Base-by-base conservation (phyloP, 805 yeast genomes). In the Cyberlindnera japonica region DNA sequence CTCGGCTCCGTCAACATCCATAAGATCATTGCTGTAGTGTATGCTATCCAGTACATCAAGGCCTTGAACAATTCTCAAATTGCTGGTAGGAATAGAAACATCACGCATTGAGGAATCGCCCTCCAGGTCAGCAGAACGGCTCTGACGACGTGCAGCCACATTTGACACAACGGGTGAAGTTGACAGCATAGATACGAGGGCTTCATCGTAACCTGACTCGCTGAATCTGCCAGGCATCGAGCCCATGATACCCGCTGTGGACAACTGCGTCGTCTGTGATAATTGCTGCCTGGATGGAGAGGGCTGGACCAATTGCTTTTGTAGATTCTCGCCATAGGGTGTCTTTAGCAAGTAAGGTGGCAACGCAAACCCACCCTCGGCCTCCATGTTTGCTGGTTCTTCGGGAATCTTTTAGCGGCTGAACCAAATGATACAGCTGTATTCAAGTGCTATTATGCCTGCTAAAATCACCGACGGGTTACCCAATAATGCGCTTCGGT, bases 271-370 rank as follows among this genome's bases (percentile, higher is more conserved):
- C 3, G 40, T 16, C 11, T 32, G 35, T 11, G 50, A 22, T 15
- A 37, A 19, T 11, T 43, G 44, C n/a, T 37, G 41, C 3, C 9
- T 23, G 5, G 30, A 19, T 1, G 38, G n/a, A 4, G 22, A 6
- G 2, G 48, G 43, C 11, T 29, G 33, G 2, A n/a, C 24, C 11
- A 49, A 29, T 22, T 38, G 38, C 23, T 39, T 17, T 16, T 45
- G 45, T 3, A 51, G 34, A 6, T 25, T 15, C 31, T 50, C 54
- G 8, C 56, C 56, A 40, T 33, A 51, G 1, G 48, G 33, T 3
- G 54, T 51, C 35, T 48, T 47, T 18, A 48, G 38, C 20, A 49
- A 36, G 41, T 51, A 51, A 6, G 42, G 25, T 14, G 56, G 56
- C 37, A 43, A 37, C n/a, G 25, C 26, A 20, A 37, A 41, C 21